phyloP scores from a whole-genome alignment of 441 rosid species.

The Populus hybrid region DNA sequence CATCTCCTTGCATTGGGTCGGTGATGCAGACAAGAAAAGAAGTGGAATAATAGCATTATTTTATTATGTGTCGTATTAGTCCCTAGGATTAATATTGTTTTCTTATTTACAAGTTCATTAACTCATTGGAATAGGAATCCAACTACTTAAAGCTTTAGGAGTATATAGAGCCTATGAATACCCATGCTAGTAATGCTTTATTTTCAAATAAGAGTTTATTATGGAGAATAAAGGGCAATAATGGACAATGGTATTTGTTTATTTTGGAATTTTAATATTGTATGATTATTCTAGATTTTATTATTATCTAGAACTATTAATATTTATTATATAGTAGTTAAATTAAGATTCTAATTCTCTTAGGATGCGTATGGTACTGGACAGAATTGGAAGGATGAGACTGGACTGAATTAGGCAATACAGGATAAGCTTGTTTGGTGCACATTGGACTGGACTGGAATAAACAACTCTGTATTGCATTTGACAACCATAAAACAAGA shows the following conservation, averaged over 20 bases:
- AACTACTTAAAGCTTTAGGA: neutral
- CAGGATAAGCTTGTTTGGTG: neutral
- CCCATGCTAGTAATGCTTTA: neutral
- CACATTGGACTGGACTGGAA: neutral
- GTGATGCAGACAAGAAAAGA: neutral
- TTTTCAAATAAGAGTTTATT: neutral
- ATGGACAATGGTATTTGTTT: neutral
- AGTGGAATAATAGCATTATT: neutral
- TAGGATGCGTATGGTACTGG: neutral
- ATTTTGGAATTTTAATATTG: neutral
- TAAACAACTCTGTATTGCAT: no score
- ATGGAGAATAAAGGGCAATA: neutral
- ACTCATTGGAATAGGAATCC: neutral
- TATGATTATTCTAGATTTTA: no score
- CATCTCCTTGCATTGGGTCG: neutral
- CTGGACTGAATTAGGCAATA: neutral
- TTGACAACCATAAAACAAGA: neutral
- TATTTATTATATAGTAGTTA: neutral
- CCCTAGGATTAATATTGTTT: neutral
- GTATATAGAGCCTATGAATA: neutral
- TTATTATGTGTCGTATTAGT: neutral
- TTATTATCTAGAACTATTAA: neutral
- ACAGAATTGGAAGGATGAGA: neutral
- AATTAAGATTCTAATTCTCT: neutral
- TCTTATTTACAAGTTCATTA: neutral